Conservation (phyloP, 2,329 filamentous ascomycete genomes). For the Trichoderma sp. region DNA sequence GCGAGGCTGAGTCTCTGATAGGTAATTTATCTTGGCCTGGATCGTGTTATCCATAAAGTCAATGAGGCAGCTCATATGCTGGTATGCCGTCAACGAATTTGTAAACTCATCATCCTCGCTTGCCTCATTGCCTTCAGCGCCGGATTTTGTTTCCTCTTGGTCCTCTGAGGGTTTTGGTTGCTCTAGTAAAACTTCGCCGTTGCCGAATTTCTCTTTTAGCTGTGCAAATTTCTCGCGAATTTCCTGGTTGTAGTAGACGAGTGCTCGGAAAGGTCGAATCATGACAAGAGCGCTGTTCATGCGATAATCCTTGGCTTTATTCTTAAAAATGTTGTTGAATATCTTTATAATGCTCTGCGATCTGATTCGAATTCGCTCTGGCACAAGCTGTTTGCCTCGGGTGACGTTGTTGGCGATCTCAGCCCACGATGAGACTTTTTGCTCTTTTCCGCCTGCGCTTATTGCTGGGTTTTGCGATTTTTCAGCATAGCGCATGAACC, state of each 20-base stretch:
- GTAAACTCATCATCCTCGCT: background rate
- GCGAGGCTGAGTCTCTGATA: background rate
- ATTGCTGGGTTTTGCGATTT: background rate
- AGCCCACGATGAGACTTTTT: background rate
- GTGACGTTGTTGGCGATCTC: background rate
- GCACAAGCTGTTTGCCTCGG: background rate
- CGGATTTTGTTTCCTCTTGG: background rate
- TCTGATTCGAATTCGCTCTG: slow-evolving; percentile 21
- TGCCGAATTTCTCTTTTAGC: background rate
- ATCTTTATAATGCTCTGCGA: slow-evolving; percentile 8
- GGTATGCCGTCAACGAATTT: background rate
- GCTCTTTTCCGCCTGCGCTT: background rate
- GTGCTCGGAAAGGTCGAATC: slow-evolving; percentile 15
- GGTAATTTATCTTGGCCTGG: background rate
- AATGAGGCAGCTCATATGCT: slow-evolving; percentile 16
- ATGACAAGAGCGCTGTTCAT: background rate
- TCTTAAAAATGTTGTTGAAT: slow-evolving; percentile 1
- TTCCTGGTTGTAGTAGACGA: slow-evolving; percentile 12
- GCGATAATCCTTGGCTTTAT: background rate
- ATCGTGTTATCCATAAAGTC: slow-evolving; percentile 13
- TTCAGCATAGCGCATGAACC: background rate
- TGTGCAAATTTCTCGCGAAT: background rate
- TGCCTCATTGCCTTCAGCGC: background rate
- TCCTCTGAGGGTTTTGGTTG: background rate
- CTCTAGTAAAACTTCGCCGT: background rate